Evolutionary conservation across 768 basidiomycete genomes (phyloP).

Genomic region (Leucosporidium creatinivorum): DNA sequence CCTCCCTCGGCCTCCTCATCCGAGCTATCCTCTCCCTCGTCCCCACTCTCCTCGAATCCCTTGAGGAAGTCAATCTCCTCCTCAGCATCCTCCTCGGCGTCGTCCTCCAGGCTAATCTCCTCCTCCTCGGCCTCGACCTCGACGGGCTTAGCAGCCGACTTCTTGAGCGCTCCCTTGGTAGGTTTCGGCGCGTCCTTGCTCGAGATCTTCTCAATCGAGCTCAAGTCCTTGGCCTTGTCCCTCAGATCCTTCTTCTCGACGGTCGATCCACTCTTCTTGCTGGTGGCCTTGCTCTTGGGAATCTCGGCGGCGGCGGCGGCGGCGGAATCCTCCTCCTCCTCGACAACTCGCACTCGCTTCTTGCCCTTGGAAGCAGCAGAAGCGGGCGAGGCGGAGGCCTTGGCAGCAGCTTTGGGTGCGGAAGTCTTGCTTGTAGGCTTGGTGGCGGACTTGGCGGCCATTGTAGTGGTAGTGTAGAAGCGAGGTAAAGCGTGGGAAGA

Average conservation of each 20-base stretch:
- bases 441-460: too few species aligned
- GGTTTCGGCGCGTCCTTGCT: conserved; percentile 68
- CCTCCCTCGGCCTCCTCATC: conserved; percentile 35
- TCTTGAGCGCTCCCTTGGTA: conserved; percentile 60
- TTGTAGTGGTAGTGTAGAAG: too few species aligned
- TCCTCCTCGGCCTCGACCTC: conserved; percentile 33
- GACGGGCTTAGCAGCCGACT: conserved; percentile 23
- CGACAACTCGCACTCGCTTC: conserved; percentile 30
- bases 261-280: conserved; percentile 22
- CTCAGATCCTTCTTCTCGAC: conserved; percentile 17
- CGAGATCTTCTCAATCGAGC: conserved; percentile 50
- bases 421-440: too few species aligned
- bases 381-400: background rate
- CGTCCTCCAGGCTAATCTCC: conserved; percentile 36
- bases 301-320: background rate
- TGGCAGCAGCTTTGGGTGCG: background rate
- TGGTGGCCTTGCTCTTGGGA: conserved; percentile 5
- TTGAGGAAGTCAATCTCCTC: conserved; percentile 33
- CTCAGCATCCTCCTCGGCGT: conserved; percentile 37
- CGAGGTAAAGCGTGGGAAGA: too few species aligned
- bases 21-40: conserved; percentile 40
- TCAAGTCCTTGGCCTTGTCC: conserved; percentile 26
- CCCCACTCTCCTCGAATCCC: conserved; percentile 37
- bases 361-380: conserved; percentile 8
- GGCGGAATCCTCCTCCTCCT: background rate